Conservation (phyloP, 345 rosid species). For the Hypericum perforatum region DNA sequence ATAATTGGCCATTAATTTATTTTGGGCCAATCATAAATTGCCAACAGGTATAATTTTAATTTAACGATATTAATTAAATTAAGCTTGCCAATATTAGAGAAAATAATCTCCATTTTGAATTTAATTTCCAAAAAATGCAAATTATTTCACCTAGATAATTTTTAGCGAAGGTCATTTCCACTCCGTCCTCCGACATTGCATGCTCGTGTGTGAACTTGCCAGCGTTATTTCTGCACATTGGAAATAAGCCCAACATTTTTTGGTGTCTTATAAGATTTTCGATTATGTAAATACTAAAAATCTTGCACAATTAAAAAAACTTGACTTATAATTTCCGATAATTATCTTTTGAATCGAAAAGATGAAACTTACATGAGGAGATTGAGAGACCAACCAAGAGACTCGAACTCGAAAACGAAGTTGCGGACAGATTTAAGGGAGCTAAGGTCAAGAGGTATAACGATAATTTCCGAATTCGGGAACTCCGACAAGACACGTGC, state of each 20-base stretch:
- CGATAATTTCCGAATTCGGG: constrained; percentile 53
- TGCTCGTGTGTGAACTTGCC: constrained; percentile 84
- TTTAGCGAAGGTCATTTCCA: constrained; percentile 97
- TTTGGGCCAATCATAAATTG: too few species aligned
- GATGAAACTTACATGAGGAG: constrained; percentile 60
- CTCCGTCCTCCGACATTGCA: constrained; percentile 86
- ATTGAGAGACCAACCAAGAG: constrained; percentile 65
- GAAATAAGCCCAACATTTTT: too few species aligned
- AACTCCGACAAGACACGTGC: constrained; percentile 62
- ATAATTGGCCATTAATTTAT: too few species aligned
- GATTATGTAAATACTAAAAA: too few species aligned
- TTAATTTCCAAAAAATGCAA: too few species aligned
- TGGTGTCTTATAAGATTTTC: too few species aligned
- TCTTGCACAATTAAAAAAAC: too few species aligned
- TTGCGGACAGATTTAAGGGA: constrained; percentile 60
- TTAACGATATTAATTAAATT: too few species aligned
- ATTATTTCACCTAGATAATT: constrained; percentile 69
- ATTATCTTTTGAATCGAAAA: too few species aligned
- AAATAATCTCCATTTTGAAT: neutral
- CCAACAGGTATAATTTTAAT: too few species aligned
- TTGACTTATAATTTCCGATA: too few species aligned
- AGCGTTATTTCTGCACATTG: constrained; percentile 69
- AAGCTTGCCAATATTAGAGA: too few species aligned
- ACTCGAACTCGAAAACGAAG: constrained; percentile 61
- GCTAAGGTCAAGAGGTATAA: constrained; percentile 86